Conservation (phyloP, 116 monocot genomes). For the Posidonia oceanica region DNA sequence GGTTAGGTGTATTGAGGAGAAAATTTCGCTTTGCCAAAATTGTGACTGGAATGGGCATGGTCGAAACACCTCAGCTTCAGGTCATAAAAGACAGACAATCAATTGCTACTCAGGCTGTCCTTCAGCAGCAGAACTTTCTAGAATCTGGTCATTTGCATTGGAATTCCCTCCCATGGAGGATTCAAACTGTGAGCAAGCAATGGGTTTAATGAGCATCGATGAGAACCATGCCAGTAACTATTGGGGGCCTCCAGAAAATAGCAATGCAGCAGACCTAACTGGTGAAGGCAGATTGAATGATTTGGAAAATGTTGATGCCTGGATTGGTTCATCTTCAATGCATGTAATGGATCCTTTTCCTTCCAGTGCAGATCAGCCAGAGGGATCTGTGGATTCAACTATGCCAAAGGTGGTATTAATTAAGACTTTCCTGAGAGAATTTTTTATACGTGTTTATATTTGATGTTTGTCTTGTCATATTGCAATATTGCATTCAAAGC, state of each 20-base stretch:
- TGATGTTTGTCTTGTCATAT: too few relatives aligned
- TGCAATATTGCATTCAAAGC: too few relatives aligned
- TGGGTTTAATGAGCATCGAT: slow-evolving; percentile 79
- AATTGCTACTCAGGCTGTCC: slow-evolving; percentile 72
- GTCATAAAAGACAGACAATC: slow-evolving; percentile 49
- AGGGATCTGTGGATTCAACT: slow-evolving; percentile 29
- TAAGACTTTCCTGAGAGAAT: background rate
- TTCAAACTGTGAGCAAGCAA: slow-evolving; percentile 40
- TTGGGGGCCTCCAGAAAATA: slow-evolving; percentile 30
- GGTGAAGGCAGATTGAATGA: slow-evolving; percentile 14
- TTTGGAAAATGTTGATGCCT: slow-evolving; percentile 22
- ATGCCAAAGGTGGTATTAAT: slow-evolving; percentile 27
- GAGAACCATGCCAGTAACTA: slow-evolving; percentile 43
- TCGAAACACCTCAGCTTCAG: slow-evolving; percentile 20
- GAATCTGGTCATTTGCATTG: slow-evolving; percentile 56
- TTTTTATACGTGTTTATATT: too few relatives aligned
- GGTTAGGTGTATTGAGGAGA: slow-evolving; percentile 56
- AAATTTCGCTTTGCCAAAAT: slow-evolving; percentile 64
- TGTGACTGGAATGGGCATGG: slow-evolving; percentile 73
- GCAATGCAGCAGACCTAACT: slow-evolving; percentile 12
- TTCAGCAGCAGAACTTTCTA: slow-evolving; percentile 59
- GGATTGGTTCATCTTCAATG: slow-evolving; percentile 44
- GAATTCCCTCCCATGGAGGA: slow-evolving; percentile 31
- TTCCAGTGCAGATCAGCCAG: slow-evolving; percentile 25
- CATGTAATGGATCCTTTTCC: slow-evolving; percentile 18